Percentiles rank a stretch among this genome's conserved stretches.
phyloP scores from a whole-genome alignment of 768 basidiomycete species.

The Lactarius akahatsu region DNA sequence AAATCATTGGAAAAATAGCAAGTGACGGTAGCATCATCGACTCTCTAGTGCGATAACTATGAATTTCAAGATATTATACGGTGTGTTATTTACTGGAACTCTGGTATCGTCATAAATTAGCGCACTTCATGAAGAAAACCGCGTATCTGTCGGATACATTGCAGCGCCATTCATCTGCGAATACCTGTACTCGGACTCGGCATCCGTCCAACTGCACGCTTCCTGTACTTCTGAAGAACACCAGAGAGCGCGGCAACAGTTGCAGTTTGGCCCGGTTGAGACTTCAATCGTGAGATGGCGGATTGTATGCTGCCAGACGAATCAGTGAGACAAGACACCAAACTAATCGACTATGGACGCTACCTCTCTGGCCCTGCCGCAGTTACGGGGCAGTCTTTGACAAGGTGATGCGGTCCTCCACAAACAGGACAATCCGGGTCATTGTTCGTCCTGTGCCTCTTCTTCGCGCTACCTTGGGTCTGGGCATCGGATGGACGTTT shows the following conservation, averaged over 20 bases:
- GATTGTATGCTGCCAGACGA: conserved; percentile 40
- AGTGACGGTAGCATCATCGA: not conserved
- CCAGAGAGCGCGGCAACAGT: conserved; percentile 42
- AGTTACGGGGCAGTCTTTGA: conserved; percentile 58
- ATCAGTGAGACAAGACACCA: not conserved
- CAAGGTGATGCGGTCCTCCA: conserved; percentile 42
- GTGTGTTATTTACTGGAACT: not conserved
- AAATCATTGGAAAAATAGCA: not conserved
- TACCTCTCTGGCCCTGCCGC: conserved; percentile 55
- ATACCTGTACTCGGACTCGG: not conserved
- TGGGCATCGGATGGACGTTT: conserved; percentile 36
- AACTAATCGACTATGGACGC: conserved; percentile 13
- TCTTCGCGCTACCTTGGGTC: conserved; percentile 19
- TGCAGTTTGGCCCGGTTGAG: conserved; percentile 38
- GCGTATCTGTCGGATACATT: not conserved
- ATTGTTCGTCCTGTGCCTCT: conserved; percentile 41
- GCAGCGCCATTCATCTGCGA: not conserved
- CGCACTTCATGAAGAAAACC: not conserved
- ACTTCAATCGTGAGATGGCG: conserved; percentile 47
- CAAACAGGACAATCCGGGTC: conserved; percentile 51
- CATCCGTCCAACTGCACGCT: not conserved
- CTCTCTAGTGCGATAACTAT: not conserved
- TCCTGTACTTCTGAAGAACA: conserved; percentile 34
- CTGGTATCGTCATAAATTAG: not conserved
- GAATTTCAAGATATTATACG: conserved; percentile 2